These are phyloP conservation scores for Corylus americana DNA, from an alignment of 306 rosid genomes.

Conservation along the genomic window DNA sequence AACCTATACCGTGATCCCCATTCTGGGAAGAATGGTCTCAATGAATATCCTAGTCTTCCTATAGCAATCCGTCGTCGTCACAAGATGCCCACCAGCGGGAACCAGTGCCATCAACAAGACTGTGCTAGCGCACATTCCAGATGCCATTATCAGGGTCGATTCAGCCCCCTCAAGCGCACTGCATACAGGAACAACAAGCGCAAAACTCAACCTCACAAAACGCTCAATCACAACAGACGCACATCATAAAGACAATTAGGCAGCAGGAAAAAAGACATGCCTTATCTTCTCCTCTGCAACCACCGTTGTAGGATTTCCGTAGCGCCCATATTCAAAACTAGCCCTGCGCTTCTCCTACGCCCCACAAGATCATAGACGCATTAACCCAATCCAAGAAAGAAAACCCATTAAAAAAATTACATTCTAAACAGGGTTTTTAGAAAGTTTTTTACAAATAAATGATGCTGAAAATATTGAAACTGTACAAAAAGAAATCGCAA, in stretches of 20 bases:
- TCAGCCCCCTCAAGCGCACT: conserved; percentile 98
- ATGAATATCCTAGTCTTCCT: conserved; percentile 93
- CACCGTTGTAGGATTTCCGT: conserved; percentile 90
- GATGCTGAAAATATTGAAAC: too few relatives aligned
- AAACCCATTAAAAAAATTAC: not conserved
- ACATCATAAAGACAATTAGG: conserved; percentile 17
- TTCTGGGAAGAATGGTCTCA: conserved; percentile 81
- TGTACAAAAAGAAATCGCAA: not conserved
- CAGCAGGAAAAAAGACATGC: conserved; percentile 36
- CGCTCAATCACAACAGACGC: not conserved
- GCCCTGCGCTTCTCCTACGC: conserved; percentile 71
- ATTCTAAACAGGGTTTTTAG: not conserved
- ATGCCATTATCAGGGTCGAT: conserved; percentile 83
- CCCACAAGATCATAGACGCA: conserved; percentile 4
- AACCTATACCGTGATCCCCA: conserved; percentile 77
- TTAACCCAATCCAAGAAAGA: not conserved
- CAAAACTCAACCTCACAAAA: conserved; percentile 12
- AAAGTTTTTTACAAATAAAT: too few relatives aligned
- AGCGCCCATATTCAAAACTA: conserved; percentile 93
- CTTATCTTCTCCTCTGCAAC: conserved; percentile 94
- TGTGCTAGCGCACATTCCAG: conserved; percentile 94
- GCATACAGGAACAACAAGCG: conserved; percentile 22
- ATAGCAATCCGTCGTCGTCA: conserved; percentile 95
- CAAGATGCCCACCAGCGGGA: conserved; percentile 96
- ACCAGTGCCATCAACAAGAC: conserved; percentile 80